phyloP scores from a whole-genome alignment of 768 basidiomycete species.

The Phanerochaete carnosa region DNA sequence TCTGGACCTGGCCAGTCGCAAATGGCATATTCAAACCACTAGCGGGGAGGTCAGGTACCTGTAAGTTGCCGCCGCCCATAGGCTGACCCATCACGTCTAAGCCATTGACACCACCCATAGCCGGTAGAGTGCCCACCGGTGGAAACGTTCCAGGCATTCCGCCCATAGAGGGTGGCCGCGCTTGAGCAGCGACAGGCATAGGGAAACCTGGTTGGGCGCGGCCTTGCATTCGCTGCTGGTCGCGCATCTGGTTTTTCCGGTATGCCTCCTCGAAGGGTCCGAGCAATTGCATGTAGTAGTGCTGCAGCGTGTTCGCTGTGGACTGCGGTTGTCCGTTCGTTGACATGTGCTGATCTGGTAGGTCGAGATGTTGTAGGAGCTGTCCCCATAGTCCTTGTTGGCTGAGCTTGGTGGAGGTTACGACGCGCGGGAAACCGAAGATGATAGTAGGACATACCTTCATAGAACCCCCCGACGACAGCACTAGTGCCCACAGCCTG shows the following conservation, averaged over 20 bases:
- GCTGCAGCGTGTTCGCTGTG: slow-evolving; percentile 48
- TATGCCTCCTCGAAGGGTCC: slow-evolving; percentile 72
- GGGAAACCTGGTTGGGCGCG: slow-evolving; percentile 37
- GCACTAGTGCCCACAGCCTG: slow-evolving; percentile 64
- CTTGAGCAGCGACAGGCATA: slow-evolving; percentile 19
- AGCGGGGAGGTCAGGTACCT: slow-evolving; percentile 4
- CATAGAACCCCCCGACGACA: slow-evolving; percentile 55
- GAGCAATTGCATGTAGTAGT: slow-evolving; percentile 61
- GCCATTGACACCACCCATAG: slow-evolving; percentile 7
- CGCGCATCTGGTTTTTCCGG: slow-evolving; percentile 57
- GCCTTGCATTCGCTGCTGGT: slow-evolving; percentile 44
- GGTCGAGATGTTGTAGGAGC: slow-evolving; percentile 41
- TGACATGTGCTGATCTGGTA: slow-evolving; percentile 27
- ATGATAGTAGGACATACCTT: slow-evolving; percentile 41
- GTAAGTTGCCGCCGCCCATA: slow-evolving; percentile 2
- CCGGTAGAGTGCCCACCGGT: slow-evolving; percentile 16
- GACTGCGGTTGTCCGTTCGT: slow-evolving; percentile 36
- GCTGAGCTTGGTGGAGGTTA: slow-evolving; percentile 10
- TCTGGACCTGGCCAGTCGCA: not conserved
- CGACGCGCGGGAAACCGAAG: not conserved
- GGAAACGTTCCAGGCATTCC: slow-evolving; percentile 17
- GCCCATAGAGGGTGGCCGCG: slow-evolving; percentile 15
- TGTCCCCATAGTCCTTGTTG: slow-evolving; percentile 55
- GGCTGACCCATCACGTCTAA: slow-evolving; percentile 13
- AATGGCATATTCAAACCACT: slow-evolving; percentile 4